phyloP scores from a whole-genome alignment of 73 alveolate genomes.

The Tetrahymena thermophila region DNA sequence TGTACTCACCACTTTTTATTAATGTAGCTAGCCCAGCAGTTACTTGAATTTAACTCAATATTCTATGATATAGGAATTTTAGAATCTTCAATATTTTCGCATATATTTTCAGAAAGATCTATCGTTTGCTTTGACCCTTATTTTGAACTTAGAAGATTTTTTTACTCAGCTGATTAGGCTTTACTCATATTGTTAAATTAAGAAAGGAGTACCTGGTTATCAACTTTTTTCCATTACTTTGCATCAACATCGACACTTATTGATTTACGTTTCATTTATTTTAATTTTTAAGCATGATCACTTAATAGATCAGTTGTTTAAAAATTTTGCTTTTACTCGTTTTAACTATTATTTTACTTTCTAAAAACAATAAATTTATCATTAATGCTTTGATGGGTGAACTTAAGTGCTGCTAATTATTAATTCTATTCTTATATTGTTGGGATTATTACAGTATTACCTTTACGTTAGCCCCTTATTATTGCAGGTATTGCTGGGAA shows the following conservation, averaged over 20 bases:
- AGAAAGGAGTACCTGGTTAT: neutral
- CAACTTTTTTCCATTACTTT: neutral
- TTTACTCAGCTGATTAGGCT: neutral
- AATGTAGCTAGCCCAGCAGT: neutral
- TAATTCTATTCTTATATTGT: neutral
- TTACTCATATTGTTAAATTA: too few relatives aligned
- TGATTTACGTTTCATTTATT: neutral
- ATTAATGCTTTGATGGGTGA: neutral
- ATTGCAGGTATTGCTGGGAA: neutral
- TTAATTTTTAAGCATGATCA: neutral
- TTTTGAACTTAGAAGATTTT: neutral
- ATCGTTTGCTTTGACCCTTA: neutral
- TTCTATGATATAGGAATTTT: neutral
- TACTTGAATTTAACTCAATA: neutral
- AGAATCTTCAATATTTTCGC: neutral
- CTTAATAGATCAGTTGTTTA: neutral
- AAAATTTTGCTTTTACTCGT: neutral
- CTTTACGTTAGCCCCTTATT: neutral
- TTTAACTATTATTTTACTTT: neutral
- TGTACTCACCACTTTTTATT: neutral
- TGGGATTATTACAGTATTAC: neutral
- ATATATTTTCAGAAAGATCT: neutral
- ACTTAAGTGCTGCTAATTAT: neutral
- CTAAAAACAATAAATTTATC: neutral
- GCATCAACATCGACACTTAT: neutral